Evolutionary conservation across 345 rosid species (phyloP).

Genomic region (Syzygium oleosum): DNA sequence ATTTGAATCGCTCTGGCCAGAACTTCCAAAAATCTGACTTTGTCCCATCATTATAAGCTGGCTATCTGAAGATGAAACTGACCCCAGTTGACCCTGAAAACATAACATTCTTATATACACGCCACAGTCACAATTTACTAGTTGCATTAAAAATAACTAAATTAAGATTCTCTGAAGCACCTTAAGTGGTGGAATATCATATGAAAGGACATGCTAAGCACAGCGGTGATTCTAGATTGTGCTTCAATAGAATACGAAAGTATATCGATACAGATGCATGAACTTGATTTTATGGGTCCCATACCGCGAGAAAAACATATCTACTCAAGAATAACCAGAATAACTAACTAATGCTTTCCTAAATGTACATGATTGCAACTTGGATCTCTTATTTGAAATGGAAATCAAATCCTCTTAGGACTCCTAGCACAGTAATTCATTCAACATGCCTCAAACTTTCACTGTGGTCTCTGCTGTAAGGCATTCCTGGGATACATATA

Average conservation of each 20-base stretch:
- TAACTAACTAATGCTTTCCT: background rate
- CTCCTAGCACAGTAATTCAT: background rate
- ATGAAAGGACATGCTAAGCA: background rate
- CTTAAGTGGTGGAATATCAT: background rate
- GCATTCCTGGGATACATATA: background rate
- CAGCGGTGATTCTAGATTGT: background rate
- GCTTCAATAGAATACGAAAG: background rate
- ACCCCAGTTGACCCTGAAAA: conserved; percentile 74
- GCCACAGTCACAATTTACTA: conserved; percentile 3
- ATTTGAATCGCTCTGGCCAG: conserved; percentile 54
- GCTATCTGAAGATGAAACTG: conserved; percentile 83
- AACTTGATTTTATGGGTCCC: background rate
- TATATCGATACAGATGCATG: background rate
- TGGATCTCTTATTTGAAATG: background rate
- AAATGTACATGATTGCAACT: background rate
- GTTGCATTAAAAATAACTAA: background rate
- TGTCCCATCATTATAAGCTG: conserved; percentile 42
- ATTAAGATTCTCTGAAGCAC: background rate
- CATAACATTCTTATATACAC: background rate
- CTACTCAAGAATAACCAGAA: background rate
- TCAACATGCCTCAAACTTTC: background rate
- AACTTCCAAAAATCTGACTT: conserved; percentile 47
- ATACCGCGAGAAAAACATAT: background rate
- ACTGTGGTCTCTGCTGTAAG: background rate
- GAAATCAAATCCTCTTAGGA: background rate